phyloP scores from a whole-genome alignment of 2,329 filamentous ascomycete species.

The Ascocoryne sarcoides region DNA sequence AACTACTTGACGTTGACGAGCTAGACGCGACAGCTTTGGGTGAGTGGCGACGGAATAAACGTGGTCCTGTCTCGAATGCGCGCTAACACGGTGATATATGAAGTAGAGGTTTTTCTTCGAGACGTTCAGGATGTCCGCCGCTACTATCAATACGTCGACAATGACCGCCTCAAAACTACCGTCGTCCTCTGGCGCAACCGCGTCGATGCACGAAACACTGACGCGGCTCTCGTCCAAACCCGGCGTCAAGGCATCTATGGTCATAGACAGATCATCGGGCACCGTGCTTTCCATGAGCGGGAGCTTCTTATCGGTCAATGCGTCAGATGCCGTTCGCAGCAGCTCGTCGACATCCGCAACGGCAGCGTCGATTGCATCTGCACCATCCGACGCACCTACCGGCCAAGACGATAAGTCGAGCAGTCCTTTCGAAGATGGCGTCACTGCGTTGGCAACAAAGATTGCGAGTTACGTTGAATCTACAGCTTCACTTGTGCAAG shows the following conservation, averaged over 20 bases:
- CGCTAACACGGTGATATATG: too few species aligned
- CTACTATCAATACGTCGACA: too few species aligned
- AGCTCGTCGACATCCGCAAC: neutral
- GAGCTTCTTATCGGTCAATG: constrained; percentile 13
- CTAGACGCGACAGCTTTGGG: too few species aligned
- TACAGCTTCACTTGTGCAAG: constrained; percentile 61
- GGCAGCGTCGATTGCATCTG: neutral
- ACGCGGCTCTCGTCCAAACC: constrained; percentile 59
- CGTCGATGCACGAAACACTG: too few species aligned
- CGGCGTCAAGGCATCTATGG: constrained; percentile 69
- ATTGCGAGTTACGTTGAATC: constrained; percentile 68
- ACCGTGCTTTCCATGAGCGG: constrained; percentile 69
- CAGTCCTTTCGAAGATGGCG: neutral
- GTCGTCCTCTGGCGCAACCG: too few species aligned
- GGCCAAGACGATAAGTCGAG: neutral
- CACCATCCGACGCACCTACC: neutral
- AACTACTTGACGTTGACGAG: too few species aligned
- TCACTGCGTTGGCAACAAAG: constrained; percentile 57
- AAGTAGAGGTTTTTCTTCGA: too few species aligned
- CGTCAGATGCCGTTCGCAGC: neutral
- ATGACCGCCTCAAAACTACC: too few species aligned
- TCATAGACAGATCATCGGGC: constrained; percentile 63
- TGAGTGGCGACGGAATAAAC: too few species aligned
- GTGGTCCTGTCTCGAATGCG: too few species aligned
- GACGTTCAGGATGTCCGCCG: too few species aligned